A percentile compares a stretch with the other conserved stretches of the same genome.
These are phyloP conservation scores for Nemania abortiva DNA, from an alignment of 2,329 filamentous ascomycete genomes.

Conservation along the genomic window DNA sequence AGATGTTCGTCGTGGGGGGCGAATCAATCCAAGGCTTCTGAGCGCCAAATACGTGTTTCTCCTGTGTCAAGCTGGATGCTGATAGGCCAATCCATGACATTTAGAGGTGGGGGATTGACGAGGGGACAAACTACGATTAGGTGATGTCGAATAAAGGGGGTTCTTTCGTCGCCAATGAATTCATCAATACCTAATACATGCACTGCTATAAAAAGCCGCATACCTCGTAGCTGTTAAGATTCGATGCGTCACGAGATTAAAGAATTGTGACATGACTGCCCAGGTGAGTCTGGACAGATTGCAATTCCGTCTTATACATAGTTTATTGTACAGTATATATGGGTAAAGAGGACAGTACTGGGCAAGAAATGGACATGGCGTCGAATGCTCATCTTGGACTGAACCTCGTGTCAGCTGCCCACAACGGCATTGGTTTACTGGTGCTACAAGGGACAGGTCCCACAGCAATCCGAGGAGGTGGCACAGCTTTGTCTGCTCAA, in stretches of 20 bases:
- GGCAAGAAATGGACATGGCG: conserved; percentile 18
- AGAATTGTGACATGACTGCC: not conserved
- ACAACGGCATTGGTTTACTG: conserved; percentile 26
- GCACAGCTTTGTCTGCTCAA: conserved; percentile 9
- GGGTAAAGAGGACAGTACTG: not conserved
- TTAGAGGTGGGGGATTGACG: conserved; percentile 3
- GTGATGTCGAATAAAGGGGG: conserved; percentile 3
- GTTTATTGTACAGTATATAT: conserved; percentile 3
- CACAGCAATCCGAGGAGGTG: conserved; percentile 17
- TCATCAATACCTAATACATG: not conserved
- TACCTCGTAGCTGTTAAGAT: not conserved
- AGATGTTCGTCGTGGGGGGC: conserved; percentile 17
- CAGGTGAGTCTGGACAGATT: conserved; percentile 27
- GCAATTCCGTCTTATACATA: conserved; percentile 8
- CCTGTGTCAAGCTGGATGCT: conserved; percentile 4
- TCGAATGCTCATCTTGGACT: conserved; percentile 24
- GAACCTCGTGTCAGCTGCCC: conserved; percentile 32
- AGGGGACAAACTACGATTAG: not conserved
- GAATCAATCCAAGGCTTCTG: conserved; percentile 13
- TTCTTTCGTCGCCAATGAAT: conserved; percentile 10
- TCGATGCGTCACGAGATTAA: conserved; percentile 5
- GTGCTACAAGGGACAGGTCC: not conserved
- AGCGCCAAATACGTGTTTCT: conserved; percentile 20
- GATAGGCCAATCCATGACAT: conserved; percentile 27
- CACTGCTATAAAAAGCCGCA: not conserved